Percentiles rank a stretch among this genome's conserved stretches.
phyloP scores from a whole-genome alignment of 1,139 yeast genomes.

The Taphrina communis region DNA sequence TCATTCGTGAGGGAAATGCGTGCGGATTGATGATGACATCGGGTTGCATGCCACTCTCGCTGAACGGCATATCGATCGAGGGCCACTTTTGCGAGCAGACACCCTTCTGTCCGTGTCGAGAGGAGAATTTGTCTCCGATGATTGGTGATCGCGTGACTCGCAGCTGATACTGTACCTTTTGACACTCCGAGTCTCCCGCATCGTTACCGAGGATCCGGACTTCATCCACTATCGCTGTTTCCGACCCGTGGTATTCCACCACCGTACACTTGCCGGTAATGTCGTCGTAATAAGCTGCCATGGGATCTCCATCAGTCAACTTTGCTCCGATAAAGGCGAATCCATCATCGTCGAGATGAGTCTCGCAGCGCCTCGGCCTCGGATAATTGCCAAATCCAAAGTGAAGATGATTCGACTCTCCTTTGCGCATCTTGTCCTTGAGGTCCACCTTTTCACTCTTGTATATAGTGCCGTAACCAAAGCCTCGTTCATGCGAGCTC shows the following conservation, averaged over 20 bases:
- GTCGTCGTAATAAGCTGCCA: constrained; percentile 90
- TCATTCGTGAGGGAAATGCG: constrained; percentile 99
- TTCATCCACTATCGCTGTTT: constrained; percentile 94
- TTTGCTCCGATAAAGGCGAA: constrained; percentile 86
- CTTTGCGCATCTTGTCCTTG: constrained; percentile 76
- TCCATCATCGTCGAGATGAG: constrained; percentile 88
- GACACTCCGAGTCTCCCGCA: constrained; percentile 71
- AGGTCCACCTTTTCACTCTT: constrained; percentile 92
- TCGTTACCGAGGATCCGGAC: constrained; percentile 92
- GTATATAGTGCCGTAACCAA: constrained; percentile 95
- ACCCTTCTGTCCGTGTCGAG: constrained; percentile 99
- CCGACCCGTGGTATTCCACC: constrained; percentile 90
- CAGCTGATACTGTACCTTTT: constrained; percentile 82
- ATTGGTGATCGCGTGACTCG: constrained; percentile 90
- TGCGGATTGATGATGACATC: constrained; percentile 97
- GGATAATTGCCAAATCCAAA: constrained; percentile 92
- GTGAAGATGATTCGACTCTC: constrained; percentile 93
- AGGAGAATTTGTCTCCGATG: constrained; percentile 97
- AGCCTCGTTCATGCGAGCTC: constrained; percentile 96
- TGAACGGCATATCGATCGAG: constrained; percentile 92
- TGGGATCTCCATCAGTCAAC: constrained; percentile 95
- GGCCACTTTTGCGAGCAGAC: constrained; percentile 99
- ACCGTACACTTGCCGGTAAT: constrained; percentile 88
- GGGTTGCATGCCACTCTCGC: constrained; percentile 94
- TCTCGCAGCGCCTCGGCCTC: constrained; percentile 91